Evolutionary conservation across 2,329 filamentous ascomycete genomes (phyloP), one percentile per base, ranked within the genome.

Genomic region (Tolypocladium inflatum): DNA sequence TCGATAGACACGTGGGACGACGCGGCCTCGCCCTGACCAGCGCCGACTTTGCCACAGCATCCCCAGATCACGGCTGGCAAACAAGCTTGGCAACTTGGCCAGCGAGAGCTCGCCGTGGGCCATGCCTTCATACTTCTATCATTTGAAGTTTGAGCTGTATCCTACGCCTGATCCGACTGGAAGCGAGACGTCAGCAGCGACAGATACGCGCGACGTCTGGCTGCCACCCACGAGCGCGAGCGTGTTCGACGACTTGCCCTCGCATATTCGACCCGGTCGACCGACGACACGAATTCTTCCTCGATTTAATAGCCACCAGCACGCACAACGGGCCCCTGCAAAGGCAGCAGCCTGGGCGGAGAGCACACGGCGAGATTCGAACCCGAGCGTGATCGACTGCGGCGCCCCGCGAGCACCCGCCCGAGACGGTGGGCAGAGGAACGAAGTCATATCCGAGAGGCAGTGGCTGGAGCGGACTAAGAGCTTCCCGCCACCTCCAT

Each of bases 91-190:
- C 48, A 33, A 33, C 48, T 26, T 13, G 48, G 30, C 48, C 26
- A 33, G 48, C 26, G 26, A n/a, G 48, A 51, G 48, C 48, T n/a
- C 17, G 21, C 39, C 39, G 39, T 54, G 45, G 60, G 61, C 61
- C 57, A 85, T 85, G 82, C 79, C 80, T 74, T 78, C 79, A 37
- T 86, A 85, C 68, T 83, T 82, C 63, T 87, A 87, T 65, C 84
- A 87, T 64, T 67, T 88, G n/a, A 85, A 82, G 64, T 80, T 88
- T 65, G 85, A 88, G 73, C 76, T 87, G 48, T 87, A 87, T 68
- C 71, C 76, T 50, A 77, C 73, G 60, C 69, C 76, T 53, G 70
- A 74, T 55, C 75, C 76, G 4, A 30, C 62, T 53, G 57, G 60
- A 50, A 55, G 56, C 43, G 57, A 55, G 55, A 55, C 58, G 17